Evolutionary conservation across 78 protist genomes (phyloP).

Genomic region (Emiliania huxleyi): DNA sequence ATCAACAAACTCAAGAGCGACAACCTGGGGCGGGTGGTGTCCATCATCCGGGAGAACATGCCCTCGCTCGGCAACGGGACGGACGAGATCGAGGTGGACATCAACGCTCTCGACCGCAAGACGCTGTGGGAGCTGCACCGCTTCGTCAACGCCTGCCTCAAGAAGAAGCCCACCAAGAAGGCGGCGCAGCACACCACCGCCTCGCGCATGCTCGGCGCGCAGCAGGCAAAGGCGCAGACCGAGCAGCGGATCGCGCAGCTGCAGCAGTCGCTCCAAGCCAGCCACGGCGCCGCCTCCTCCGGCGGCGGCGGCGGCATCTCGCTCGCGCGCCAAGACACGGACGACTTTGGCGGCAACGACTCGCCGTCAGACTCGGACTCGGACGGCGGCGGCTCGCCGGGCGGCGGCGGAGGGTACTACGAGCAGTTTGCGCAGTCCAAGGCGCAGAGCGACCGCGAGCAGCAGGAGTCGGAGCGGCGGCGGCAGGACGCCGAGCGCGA

Average conservation of each 20-base stretch:
- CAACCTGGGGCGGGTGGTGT: background rate
- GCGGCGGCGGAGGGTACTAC: background rate
- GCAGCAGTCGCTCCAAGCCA: background rate
- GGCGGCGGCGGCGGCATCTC: background rate
- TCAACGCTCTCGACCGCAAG: background rate
- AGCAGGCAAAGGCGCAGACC: background rate
- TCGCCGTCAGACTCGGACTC: background rate
- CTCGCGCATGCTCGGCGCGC: background rate
- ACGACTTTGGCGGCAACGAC: background rate
- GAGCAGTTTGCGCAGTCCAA: background rate
- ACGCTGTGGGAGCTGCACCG: background rate
- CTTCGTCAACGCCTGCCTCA: background rate
- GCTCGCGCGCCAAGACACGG: too few relatives aligned
- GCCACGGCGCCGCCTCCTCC: background rate
- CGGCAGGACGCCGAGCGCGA: background rate
- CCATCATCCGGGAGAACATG: background rate
- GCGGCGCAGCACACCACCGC: background rate
- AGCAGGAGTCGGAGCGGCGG: background rate
- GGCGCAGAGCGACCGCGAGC: background rate
- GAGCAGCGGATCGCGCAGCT: background rate
- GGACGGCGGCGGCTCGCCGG: background rate
- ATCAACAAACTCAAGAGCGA: background rate
- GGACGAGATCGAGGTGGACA: conserved; percentile 11
- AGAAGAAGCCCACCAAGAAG: background rate
- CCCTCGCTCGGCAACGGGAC: background rate